A percentile compares a stretch with the other conserved stretches of the same genome.
These are phyloP conservation scores for Rubroboletus pulcherrimus DNA, from an alignment of 768 basidiomycete species.

Conservation along the genomic window DNA sequence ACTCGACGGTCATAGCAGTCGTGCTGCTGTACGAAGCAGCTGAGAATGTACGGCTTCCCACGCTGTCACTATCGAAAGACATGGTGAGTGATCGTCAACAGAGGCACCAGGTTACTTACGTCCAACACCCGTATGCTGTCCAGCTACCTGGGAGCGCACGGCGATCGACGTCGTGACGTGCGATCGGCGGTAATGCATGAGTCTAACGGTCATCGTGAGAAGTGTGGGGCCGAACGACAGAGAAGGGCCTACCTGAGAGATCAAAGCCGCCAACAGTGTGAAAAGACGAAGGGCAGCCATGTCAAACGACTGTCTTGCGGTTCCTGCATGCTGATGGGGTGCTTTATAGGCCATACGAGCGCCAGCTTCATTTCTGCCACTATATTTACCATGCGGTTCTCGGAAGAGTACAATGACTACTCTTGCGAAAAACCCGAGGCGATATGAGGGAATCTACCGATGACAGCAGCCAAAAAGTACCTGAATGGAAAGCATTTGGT, in stretches of 20 bases:
- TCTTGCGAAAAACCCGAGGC: neutral
- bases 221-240: neutral
- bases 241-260: conserved; percentile 6
- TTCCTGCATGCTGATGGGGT: neutral
- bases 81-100: conserved; percentile 9
- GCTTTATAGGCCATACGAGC: conserved; percentile 14
- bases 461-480: neutral
- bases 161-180: conserved; percentile 5
- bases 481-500: neutral
- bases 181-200: conserved; percentile 1
- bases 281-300: conserved; percentile 13
- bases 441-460: neutral
- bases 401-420: neutral
- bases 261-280: neutral
- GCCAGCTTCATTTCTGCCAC: conserved; percentile 1
- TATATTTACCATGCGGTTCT: neutral
- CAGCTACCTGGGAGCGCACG: conserved; percentile 48
- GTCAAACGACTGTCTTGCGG: neutral
- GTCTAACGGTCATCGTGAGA: conserved; percentile 11
- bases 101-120: conserved; percentile 36
- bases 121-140: conserved; percentile 59
- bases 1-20: conserved; percentile 59
- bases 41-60: conserved; percentile 54
- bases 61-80: conserved; percentile 45
- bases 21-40: conserved; percentile 44